Percentiles rank a stretch among this genome's conserved stretches.
phyloP scores from a whole-genome alignment of 352 stramenopile species.

The Globisporangium irregulare region DNA sequence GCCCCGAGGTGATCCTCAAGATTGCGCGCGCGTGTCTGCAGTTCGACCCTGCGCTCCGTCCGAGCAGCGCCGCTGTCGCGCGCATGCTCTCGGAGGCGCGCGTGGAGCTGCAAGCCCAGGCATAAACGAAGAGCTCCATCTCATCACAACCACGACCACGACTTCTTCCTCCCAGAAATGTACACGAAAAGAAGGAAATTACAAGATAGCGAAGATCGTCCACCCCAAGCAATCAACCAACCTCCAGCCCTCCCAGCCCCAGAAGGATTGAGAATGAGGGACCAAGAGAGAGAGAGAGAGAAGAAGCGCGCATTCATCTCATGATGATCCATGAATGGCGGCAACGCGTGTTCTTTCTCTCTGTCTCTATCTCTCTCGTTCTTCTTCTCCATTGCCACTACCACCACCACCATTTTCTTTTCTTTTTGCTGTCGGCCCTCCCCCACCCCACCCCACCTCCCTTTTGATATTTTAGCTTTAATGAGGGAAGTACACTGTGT shows the following conservation, averaged over 20 bases:
- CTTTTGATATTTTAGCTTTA: conserved; percentile 8
- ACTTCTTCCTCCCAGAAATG: conserved; percentile 9
- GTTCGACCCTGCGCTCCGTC: conserved; percentile 80
- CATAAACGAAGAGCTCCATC: background rate
- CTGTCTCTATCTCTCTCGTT: background rate
- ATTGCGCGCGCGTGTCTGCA: conserved; percentile 84
- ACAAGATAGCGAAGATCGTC: conserved; percentile 7
- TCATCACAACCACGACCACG: background rate
- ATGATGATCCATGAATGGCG: background rate
- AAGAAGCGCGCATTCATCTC: background rate
- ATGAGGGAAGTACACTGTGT: conserved; percentile 16
- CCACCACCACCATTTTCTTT: background rate
- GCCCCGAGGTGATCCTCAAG: conserved; percentile 42
- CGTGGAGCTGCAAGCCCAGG: conserved; percentile 42
- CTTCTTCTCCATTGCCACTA: background rate
- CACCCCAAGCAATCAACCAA: background rate
- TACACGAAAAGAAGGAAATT: conserved; percentile 9
- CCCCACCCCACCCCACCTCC: conserved; percentile 8
- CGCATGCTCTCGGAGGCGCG: conserved; percentile 80
- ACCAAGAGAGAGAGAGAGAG: background rate
- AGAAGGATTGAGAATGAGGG: background rate
- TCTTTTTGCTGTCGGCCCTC: background rate
- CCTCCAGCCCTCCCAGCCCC: background rate
- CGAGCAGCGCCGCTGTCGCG: conserved; percentile 61
- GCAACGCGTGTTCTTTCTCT: background rate